A percentile compares a stretch with the other conserved stretches of the same genome.
phyloP scores from a whole-genome alignment of 2,329 filamentous ascomycete genomes.

The Alternaria sp. region DNA sequence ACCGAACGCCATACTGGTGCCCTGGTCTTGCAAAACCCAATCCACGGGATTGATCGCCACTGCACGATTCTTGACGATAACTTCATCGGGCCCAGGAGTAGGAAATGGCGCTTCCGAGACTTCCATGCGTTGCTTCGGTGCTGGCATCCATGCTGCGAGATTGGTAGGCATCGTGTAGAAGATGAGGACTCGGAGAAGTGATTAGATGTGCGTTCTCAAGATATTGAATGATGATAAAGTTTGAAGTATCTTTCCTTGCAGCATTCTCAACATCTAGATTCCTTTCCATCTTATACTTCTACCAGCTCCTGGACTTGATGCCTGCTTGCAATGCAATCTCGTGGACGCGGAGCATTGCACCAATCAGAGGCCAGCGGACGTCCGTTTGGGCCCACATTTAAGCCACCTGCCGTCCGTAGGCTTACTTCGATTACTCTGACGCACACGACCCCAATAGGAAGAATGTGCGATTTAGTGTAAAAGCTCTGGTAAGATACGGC shows the following conservation, averaged over 20 bases:
- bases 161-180: not conserved
- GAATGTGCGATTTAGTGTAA: not conserved
- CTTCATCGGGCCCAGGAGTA: constrained; percentile 42
- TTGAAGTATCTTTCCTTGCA: not conserved
- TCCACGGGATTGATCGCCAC: constrained; percentile 55
- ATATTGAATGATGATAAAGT: not conserved
- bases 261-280: not conserved
- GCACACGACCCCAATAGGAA: not conserved
- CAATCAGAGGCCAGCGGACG: not conserved
- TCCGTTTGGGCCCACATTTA: not conserved
- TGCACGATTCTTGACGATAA: constrained; percentile 50
- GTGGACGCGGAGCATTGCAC: not conserved
- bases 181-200: not conserved
- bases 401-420: not conserved
- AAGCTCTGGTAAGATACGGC: not conserved
- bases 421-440: not conserved
- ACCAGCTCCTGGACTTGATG: not conserved
- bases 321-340: not conserved
- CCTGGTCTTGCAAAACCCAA: constrained; percentile 44
- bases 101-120: constrained; percentile 49
- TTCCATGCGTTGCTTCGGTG: constrained; percentile 25
- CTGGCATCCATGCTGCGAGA: constrained; percentile 2
- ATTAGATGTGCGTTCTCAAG: not conserved
- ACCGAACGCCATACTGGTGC: constrained; percentile 10
- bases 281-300: not conserved